phyloP scores from a whole-genome alignment of 2,329 filamentous ascomycete genomes.

The Acephala macrosclerotiorum region DNA sequence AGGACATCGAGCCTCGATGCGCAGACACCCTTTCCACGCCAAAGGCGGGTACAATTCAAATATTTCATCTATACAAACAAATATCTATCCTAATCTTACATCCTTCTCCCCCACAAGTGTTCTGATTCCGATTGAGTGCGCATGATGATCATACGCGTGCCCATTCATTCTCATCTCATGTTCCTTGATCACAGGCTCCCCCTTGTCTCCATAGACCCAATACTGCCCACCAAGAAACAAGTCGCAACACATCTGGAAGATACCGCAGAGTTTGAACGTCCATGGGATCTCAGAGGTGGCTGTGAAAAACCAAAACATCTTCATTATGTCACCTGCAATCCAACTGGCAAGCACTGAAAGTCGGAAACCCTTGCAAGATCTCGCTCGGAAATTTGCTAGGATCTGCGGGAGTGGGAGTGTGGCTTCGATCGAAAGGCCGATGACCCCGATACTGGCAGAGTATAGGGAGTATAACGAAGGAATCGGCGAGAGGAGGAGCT shows the following conservation, averaged over 20 bases:
- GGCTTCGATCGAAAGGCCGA: slow-evolving; percentile 82
- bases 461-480: slow-evolving; percentile 68
- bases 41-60: not conserved
- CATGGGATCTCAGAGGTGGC: slow-evolving; percentile 73
- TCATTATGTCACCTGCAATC: slow-evolving; percentile 83
- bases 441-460: slow-evolving; percentile 71
- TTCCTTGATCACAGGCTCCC: slow-evolving; percentile 31
- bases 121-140: slow-evolving; percentile 19
- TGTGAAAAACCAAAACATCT: slow-evolving; percentile 87
- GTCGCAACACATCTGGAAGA: slow-evolving; percentile 84
- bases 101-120: slow-evolving; percentile 41
- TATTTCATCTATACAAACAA: slow-evolving; percentile 10
- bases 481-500: slow-evolving; percentile 70
- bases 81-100: slow-evolving; percentile 37
- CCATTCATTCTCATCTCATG: slow-evolving; percentile 27
- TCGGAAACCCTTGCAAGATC: slow-evolving; percentile 80
- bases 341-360: slow-evolving; percentile 79
- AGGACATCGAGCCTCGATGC: not conserved
- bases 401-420: slow-evolving; percentile 85
- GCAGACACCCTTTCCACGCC: not conserved
- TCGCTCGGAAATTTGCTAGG: slow-evolving; percentile 69
- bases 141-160: slow-evolving; percentile 18
- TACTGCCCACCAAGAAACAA: slow-evolving; percentile 78
- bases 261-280: slow-evolving; percentile 83
- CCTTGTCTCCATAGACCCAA: slow-evolving; percentile 64